Evolutionary conservation across 2,329 filamentous ascomycete species (phyloP).

Genomic region (Cladosporium sp.): DNA sequence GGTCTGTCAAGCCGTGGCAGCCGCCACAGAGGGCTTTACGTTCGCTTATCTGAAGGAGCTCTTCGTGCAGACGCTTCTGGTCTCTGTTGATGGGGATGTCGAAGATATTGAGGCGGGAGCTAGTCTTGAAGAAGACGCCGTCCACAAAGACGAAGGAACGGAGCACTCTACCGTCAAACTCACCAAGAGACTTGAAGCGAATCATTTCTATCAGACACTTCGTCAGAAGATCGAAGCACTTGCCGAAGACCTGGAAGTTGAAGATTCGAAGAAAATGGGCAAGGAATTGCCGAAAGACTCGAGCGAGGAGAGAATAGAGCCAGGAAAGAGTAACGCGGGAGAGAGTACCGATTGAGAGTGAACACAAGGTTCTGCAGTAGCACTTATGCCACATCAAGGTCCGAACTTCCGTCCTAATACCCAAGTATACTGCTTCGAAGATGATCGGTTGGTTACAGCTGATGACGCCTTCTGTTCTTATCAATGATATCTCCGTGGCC

Average conservation of each 20-base stretch:
- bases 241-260: neutral
- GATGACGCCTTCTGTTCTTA: neutral
- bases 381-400: neutral
- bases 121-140: neutral
- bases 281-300: neutral
- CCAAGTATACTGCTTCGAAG: neutral
- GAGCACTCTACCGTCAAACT: neutral
- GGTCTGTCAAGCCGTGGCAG: constrained; percentile 58
- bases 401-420: neutral
- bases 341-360: neutral
- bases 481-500: neutral
- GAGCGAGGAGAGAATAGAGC: neutral
- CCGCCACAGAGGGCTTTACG: constrained; percentile 62
- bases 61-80: constrained; percentile 49
- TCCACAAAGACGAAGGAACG: neutral
- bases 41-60: constrained; percentile 71
- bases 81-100: neutral
- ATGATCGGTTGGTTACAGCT: neutral
- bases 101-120: neutral
- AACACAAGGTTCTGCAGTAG: neutral
- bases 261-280: neutral
- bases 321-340: neutral
- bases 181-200: neutral
- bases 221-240: neutral
- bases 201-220: neutral